phyloP scores from a whole-genome alignment of 139 green algal species.

The Chlamydomonas sphaeroides region DNA sequence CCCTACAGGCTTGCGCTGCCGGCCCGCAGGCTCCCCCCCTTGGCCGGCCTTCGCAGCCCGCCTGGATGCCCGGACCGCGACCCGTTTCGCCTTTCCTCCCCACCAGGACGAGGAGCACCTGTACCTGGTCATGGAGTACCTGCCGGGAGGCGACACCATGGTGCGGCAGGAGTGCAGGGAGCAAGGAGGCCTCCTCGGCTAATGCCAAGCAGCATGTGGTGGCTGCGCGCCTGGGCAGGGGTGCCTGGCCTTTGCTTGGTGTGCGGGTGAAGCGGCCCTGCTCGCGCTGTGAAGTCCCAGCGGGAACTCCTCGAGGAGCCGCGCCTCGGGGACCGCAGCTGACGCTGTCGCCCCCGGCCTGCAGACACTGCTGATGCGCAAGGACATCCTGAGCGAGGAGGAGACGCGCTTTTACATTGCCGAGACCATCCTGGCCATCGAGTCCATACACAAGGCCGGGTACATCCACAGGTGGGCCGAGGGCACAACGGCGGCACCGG shows the following conservation, averaged over 20 bases:
- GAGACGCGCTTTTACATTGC: conserved; percentile 93
- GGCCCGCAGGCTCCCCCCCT: too few relatives aligned
- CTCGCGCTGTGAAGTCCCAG: too few relatives aligned
- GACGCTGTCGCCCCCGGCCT: not conserved
- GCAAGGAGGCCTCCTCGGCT: not conserved
- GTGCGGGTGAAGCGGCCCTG: too few relatives aligned
- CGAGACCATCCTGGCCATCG: conserved; percentile 89
- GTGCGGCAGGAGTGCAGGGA: conserved; percentile 40
- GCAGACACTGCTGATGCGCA: conserved; percentile 96
- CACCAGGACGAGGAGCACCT: conserved; percentile 91
- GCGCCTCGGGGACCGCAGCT: not conserved
- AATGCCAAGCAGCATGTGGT: too few relatives aligned
- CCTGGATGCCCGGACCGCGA: too few relatives aligned
- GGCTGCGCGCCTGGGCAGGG: too few relatives aligned
- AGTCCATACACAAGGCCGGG: conserved; percentile 86
- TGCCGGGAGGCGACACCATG: conserved; percentile 97
- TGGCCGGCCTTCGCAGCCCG: not conserved
- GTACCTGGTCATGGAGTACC: conserved; percentile 99
- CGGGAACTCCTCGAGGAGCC: too few relatives aligned
- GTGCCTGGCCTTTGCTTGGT: too few relatives aligned
- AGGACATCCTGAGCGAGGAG: conserved; percentile 91
- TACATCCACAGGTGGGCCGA: conserved; percentile 91
- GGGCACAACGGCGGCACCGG: too few relatives aligned
- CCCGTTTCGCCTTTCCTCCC: too few relatives aligned
- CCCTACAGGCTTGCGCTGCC: too few relatives aligned